These are phyloP conservation scores for Cinchona pubescens DNA, from an alignment of 257 asterid genomes.

Conservation along the genomic window DNA sequence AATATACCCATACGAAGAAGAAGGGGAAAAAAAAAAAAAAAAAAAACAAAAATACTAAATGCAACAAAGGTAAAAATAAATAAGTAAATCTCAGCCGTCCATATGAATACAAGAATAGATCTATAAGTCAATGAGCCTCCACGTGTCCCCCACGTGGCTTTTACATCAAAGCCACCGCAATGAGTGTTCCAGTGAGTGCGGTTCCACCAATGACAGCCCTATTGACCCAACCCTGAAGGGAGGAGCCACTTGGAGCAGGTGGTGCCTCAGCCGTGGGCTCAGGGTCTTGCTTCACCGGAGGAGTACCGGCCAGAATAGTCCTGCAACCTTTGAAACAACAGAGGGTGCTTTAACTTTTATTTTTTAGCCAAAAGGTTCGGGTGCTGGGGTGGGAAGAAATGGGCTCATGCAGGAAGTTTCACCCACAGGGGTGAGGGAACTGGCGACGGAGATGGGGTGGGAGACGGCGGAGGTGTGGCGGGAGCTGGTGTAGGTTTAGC, in stretches of 20 bases:
- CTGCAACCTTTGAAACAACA: neutral
- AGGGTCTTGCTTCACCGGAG: conserved; percentile 26
- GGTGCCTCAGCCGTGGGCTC: conserved; percentile 30
- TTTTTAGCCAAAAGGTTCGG: conserved; percentile 3
- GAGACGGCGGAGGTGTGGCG: neutral
- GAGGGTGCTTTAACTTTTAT: too few relatives aligned
- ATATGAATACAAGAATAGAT: conserved; percentile 22
- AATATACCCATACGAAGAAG: conserved; percentile 12
- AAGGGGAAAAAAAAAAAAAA: neutral
- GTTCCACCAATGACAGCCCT: conserved; percentile 60
- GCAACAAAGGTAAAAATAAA: conserved; percentile 21
- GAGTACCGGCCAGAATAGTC: conserved; percentile 19
- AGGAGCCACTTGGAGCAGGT: conserved; percentile 39
- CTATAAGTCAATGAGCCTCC: conserved; percentile 24
- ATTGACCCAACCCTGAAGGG: conserved; percentile 32
- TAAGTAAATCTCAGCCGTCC: conserved; percentile 45
- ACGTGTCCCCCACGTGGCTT: conserved; percentile 37
- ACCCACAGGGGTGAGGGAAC: neutral
- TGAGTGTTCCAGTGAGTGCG: conserved; percentile 48
- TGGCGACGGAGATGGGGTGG: conserved; percentile 10
- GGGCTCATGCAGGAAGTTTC: too few relatives aligned
- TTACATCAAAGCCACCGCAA: conserved; percentile 60
- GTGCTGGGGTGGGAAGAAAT: conserved; percentile 28
- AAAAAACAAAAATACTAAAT: conserved; percentile 9
- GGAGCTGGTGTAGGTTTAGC: conserved; percentile 48